These are phyloP conservation scores for Panellus pusillus DNA, from an alignment of 768 basidiomycete genomes.

Conservation along the genomic window DNA sequence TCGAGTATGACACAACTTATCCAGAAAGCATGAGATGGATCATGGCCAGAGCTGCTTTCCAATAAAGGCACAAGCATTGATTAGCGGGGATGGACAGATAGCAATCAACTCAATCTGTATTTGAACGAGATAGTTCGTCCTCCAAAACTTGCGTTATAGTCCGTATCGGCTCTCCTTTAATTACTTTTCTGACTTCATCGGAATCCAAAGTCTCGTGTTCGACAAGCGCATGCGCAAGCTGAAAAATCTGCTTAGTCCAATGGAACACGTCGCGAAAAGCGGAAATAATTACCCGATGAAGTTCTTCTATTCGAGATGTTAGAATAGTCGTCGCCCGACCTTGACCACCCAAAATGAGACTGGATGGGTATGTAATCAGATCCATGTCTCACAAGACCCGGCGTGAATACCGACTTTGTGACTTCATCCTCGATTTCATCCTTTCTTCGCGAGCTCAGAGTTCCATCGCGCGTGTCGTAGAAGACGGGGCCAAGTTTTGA, in stretches of 20 bases:
- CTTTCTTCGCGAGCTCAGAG: constrained; percentile 71
- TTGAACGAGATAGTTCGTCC: constrained; percentile 46
- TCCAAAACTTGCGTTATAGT: constrained; percentile 65
- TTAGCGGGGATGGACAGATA: neutral
- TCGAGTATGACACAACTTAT: too few relatives aligned
- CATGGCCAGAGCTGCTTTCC: too few relatives aligned
- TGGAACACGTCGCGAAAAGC: constrained; percentile 4
- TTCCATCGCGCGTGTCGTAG: constrained; percentile 70
- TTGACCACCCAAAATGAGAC: constrained; percentile 71
- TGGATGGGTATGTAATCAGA: constrained; percentile 24
- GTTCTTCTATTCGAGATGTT: constrained; percentile 65
- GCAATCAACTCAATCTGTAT: constrained; percentile 8
- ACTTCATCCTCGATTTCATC: constrained; percentile 91
- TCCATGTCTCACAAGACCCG: constrained; percentile 9
- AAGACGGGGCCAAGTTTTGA: constrained; percentile 85
- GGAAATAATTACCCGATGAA: constrained; percentile 60
- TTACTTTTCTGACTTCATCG: constrained; percentile 83
- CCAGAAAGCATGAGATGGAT: too few relatives aligned
- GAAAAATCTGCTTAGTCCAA: constrained; percentile 17
- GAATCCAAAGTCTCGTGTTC: constrained; percentile 92
- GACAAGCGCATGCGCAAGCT: constrained; percentile 90
- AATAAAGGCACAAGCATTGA: neutral
- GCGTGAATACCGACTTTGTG: constrained; percentile 53
- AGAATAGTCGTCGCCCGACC: constrained; percentile 63
- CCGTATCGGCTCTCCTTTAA: constrained; percentile 80